Base-by-base conservation (phyloP, 345 rosid genomes). In the Xanthoceras sorbifolium region DNA sequence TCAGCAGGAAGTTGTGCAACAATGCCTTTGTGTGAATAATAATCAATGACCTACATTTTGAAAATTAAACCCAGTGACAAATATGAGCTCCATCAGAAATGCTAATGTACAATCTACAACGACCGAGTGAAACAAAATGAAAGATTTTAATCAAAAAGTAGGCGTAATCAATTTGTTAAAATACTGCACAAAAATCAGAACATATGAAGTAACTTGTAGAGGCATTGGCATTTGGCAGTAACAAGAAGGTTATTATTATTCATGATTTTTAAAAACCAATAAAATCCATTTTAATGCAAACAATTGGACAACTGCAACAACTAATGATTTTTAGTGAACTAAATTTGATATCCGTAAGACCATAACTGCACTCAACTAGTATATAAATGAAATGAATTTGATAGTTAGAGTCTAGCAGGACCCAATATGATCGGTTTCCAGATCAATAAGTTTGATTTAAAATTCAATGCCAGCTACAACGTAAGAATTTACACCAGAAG, bases 1-100 rank as follows among this genome's bases (percentile, higher is more conserved):
- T 90, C 97, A 0, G 98, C 99, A 25, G 79, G 94, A 77, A 95
- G 90, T 64, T 93, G 82, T 32, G 87, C 94, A 44, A 92, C 84
- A 72, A 79, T 72, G 22, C 97, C 87, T 85, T 89, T 93, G 78
- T 92, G 87, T 52, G 86, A 85, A 31, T 95, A 95, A 78, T 95
- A 93, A 55, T 86, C 90, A 71, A 93, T 89, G 10, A 95, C 97
- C 99, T 93, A 84, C 81, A 78, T 71, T 81, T 75, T 65, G 40
- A 76, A 68, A 26, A 23, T 54, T 9, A 15, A 48, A 36, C 11
- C 25, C 23, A 61, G 63, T 12, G 7, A 71, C 20, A 15, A 32
- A 28, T 46, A 65, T 29, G 4, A 64, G 14, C 18, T 29, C 64
- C 23, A 64, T 55, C 22, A 54, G 6, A 17, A 60, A 50, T 5